Conservation (phyloP, 129 eudicot genomes). For the Pseudognaphalium luteoalbum region DNA sequence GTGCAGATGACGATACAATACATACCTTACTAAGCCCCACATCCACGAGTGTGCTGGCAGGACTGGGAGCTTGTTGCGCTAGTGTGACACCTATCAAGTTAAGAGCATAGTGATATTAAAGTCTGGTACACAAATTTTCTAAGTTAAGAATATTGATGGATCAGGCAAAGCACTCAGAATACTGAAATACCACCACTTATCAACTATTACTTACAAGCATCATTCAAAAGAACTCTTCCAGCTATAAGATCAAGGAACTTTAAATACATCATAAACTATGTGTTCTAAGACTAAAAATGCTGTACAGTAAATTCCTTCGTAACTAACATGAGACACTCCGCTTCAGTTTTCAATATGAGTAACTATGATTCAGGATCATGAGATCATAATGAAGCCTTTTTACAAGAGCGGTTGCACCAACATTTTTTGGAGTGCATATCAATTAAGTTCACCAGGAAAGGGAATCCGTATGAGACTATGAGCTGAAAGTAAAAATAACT, state of each 20-base stretch:
- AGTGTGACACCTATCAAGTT: constrained; percentile 62
- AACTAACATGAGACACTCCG: neutral
- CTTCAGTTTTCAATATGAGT: neutral
- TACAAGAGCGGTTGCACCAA: neutral
- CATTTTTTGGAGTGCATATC: neutral
- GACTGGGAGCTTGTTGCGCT: constrained; percentile 48
- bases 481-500: neutral
- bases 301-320: neutral
- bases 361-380: constrained; percentile 6
- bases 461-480: neutral
- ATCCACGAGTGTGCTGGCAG: constrained; percentile 71
- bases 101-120: constrained; percentile 13
- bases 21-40: constrained; percentile 91
- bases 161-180: neutral
- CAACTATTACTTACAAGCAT: neutral
- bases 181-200: neutral
- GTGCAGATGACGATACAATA: constrained; percentile 3
- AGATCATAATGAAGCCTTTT: constrained; percentile 13
- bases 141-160: neutral
- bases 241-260: constrained; percentile 19
- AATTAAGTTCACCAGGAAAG: neutral
- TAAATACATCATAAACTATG: neutral
- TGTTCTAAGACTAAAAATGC: neutral
- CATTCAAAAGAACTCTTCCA: constrained; percentile 14
- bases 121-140: constrained; percentile 12